Percentiles rank a stretch among this genome's conserved stretches.
phyloP scores from a whole-genome alignment of 192 early-diverging fungal species.

The Coemansia sp. region DNA sequence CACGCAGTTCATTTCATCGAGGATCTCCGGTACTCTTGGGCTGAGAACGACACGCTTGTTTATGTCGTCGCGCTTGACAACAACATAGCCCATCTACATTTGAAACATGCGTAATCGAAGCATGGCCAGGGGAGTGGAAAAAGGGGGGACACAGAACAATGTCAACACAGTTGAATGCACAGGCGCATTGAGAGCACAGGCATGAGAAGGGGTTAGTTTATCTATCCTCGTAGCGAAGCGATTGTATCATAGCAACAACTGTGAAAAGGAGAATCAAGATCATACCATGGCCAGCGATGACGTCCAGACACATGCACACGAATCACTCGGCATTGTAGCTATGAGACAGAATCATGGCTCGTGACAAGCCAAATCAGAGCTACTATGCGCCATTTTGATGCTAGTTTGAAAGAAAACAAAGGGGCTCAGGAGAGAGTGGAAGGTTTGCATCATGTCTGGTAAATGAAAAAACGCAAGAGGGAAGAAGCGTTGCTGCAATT shows the following conservation, averaged over 20 bases:
- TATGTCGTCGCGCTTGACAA: conserved; percentile 48
- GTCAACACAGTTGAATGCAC: not conserved
- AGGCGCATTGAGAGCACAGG: not conserved
- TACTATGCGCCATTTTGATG: not conserved
- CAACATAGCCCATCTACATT: conserved; percentile 48
- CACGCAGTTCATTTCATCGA: conserved; percentile 24
- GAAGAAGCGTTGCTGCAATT: not conserved
- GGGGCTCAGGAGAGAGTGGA: not conserved
- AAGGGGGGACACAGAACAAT: not conserved
- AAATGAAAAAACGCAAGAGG: conserved; percentile 8
- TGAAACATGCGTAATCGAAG: not conserved
- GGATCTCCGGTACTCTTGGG: conserved; percentile 38
- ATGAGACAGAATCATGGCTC: not conserved
- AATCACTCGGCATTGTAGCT: not conserved
- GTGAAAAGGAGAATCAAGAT: not conserved
- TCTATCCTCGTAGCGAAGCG: not conserved
- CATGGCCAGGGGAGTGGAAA: not conserved
- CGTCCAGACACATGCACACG: not conserved
- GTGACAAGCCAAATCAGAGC: conserved; percentile 9
- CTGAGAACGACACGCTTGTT: conserved; percentile 39
- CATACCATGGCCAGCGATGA: not conserved
- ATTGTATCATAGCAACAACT: not conserved
- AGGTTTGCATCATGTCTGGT: not conserved
- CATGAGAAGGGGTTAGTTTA: not conserved
- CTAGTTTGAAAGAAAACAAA: not conserved